These are phyloP conservation scores for Pichia nakasei DNA, from an alignment of 805 yeast genomes.

Conservation along the genomic window DNA sequence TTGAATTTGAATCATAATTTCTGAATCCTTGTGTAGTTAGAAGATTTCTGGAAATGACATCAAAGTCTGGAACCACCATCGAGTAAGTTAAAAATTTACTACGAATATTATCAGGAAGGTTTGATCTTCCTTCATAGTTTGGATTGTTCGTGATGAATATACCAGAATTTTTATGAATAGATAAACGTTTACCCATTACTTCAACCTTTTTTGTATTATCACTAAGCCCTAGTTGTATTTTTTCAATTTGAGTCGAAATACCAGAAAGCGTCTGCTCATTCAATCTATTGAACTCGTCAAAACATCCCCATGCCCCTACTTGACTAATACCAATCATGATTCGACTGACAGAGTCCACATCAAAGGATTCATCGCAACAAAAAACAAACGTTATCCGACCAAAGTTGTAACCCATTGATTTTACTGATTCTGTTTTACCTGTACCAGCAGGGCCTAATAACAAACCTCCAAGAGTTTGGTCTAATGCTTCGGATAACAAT, in stretches of 20 bases:
- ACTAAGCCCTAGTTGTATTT: slow-evolving; percentile 49
- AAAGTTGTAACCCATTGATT: slow-evolving; percentile 69
- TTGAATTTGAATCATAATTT: slow-evolving; percentile 37
- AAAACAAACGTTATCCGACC: slow-evolving; percentile 82
- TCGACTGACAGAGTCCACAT: slow-evolving; percentile 68
- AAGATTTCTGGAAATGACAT: slow-evolving; percentile 61
- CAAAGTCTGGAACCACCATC: slow-evolving; percentile 64
- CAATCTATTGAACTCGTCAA: slow-evolving; percentile 88
- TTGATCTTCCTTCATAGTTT: slow-evolving; percentile 72
- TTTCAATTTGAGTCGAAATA: slow-evolving; percentile 70
- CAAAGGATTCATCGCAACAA: slow-evolving; percentile 87
- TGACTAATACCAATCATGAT: slow-evolving; percentile 70
- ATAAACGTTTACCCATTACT: slow-evolving; percentile 33
- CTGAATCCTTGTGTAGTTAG: slow-evolving; percentile 64
- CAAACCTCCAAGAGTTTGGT: slow-evolving; percentile 75
- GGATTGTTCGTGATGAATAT: slow-evolving; percentile 91
- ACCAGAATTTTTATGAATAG: slow-evolving; percentile 46
- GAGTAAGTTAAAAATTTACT: slow-evolving; percentile 69
- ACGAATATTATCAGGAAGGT: slow-evolving; percentile 78
- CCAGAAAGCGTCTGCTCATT: slow-evolving; percentile 69
- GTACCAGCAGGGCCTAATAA: slow-evolving; percentile 97
- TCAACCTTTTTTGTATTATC: slow-evolving; percentile 22
- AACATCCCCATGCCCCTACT: slow-evolving; percentile 92
- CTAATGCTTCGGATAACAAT: slow-evolving; percentile 65
- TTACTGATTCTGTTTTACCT: slow-evolving; percentile 88